These are phyloP conservation scores for Truncatella angustata DNA, from an alignment of 2,329 filamentous ascomycete genomes.

Conservation along the genomic window DNA sequence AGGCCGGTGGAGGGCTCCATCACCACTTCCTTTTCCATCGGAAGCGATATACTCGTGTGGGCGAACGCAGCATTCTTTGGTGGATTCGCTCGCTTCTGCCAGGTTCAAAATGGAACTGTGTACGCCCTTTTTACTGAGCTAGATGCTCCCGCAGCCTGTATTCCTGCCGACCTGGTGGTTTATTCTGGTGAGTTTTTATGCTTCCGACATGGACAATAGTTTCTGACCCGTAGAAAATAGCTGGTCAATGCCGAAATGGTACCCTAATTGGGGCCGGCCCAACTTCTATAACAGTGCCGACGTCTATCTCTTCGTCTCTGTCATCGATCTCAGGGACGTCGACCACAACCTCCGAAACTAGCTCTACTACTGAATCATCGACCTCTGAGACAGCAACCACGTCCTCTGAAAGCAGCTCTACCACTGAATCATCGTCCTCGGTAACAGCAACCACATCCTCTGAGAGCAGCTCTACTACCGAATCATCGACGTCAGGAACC, in stretches of 20 bases:
- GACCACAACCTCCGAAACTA: no score
- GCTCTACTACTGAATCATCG: no score
- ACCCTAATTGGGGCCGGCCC: background rate
- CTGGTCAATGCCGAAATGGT: background rate
- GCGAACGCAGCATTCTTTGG: background rate
- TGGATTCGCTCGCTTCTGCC: background rate
- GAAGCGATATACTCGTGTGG: background rate
- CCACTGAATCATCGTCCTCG: no score
- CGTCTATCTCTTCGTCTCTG: background rate
- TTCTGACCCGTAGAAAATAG: background rate
- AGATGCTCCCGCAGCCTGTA: background rate
- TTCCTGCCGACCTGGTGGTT: background rate
- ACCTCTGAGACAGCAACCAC: no score
- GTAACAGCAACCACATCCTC: no score
- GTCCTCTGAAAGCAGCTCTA: no score
- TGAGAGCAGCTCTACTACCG: background rate
- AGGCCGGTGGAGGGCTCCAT: background rate
- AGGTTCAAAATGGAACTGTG: background rate
- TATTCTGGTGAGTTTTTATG: background rate
- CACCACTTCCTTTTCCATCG: background rate
- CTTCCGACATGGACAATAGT: background rate
- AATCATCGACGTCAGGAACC: no score
- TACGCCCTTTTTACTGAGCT: background rate
- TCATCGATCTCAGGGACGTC: background rate
- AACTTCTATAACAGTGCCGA: no score